phyloP scores from a whole-genome alignment of 768 basidiomycete genomes.

The Favolaschia claudopus region DNA sequence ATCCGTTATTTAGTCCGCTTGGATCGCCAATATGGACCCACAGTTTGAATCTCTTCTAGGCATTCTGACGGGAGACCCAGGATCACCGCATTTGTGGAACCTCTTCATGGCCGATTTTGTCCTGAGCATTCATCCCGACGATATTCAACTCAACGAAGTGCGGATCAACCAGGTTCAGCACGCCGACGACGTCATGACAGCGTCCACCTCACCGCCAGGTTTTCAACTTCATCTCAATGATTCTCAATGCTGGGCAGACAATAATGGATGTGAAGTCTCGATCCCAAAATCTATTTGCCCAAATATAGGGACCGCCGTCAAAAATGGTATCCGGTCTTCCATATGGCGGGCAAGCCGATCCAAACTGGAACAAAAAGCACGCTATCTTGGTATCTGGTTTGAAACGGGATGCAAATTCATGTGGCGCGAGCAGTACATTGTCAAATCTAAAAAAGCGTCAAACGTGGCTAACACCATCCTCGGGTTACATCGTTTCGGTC shows the following conservation, averaged over 20 bases:
- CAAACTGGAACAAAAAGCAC: neutral
- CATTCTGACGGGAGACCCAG: neutral
- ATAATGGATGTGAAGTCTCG: conserved; percentile 3
- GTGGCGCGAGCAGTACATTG: neutral
- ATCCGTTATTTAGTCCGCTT: conserved; percentile 9
- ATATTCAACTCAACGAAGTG: neutral
- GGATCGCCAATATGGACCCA: neutral
- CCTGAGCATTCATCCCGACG: neutral
- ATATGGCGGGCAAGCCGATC: neutral
- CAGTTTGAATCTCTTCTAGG: neutral
- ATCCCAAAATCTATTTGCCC: conserved; percentile 5
- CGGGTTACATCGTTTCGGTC: neutral
- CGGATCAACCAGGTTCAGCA: neutral
- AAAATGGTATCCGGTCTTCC: neutral
- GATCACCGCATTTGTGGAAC: neutral
- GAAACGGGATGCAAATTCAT: neutral
- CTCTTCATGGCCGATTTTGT: neutral
- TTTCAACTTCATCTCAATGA: conserved; percentile 8
- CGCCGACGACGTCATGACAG: conserved; percentile 1
- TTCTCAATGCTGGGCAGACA: neutral
- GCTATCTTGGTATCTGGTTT: neutral
- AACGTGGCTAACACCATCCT: neutral
- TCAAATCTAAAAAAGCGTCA: neutral
- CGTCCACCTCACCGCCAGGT: neutral
- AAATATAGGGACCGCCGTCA: neutral